Evolutionary conservation across 495 filamentous ascomycete genomes (phyloP), one percentile per base, ranked within the genome.

Genomic region (Aspergillus diversus): DNA sequence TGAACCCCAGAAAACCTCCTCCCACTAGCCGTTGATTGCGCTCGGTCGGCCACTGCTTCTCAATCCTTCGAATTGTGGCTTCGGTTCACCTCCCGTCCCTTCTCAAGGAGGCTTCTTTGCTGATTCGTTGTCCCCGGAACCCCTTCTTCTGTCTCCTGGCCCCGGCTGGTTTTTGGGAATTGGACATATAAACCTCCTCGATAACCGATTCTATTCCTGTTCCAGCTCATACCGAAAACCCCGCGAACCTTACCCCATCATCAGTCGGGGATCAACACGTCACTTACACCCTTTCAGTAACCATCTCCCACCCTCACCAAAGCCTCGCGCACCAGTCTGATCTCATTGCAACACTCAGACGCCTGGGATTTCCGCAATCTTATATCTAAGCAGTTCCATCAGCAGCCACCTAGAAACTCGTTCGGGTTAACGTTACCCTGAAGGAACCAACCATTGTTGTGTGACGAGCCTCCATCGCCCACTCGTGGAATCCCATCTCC

Each of bases 1-100:
- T 47, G 17, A 64, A 57, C 60, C 60, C 57, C 61, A 39, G 59
- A 62, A 55, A 59, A 33, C 35, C 57, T 60, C 63, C 59, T 35
- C 62, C 59, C 62, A 54, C 61, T 49, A n/a, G 17, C 47, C 16
- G 27, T n/a, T 50, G 11, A 50, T n/a, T 50, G 47, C 15, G 16
- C 16, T 50, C 16, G 16, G 13, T 50, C n/a, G 11, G 39, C n/a
- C 47, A 17, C 47, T 50, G 16, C 47, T 7, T 9, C 33, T 48
- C 17, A 12, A 21, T 17, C 47, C 8, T 17, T 9, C 39, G 11
- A 50, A 50, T 50, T 17, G 47, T 17, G n/a, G 47, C 21, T 9
- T 50, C 16, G 15, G 47, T 50, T 48, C 46, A 13, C 32, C 42
- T 59, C 56, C 56, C 6, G 11, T 59, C 47, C 58, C 35, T 39